phyloP scores from a whole-genome alignment of 345 rosid species.

The Dovyalis caffra region DNA sequence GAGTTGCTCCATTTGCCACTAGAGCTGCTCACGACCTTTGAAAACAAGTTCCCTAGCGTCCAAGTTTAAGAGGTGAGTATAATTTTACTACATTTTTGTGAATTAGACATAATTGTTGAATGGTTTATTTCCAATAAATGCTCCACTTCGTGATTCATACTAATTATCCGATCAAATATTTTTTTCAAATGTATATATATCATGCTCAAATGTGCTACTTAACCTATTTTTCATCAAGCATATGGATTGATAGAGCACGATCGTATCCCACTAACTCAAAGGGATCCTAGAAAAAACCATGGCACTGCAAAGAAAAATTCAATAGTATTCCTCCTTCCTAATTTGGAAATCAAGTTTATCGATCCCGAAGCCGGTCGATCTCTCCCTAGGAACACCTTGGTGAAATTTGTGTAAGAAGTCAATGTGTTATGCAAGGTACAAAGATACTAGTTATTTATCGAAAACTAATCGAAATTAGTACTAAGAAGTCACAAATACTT shows the following conservation, averaged over 20 bases:
- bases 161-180: background rate
- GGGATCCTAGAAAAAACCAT: slow-evolving; percentile 55
- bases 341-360: slow-evolving; percentile 78
- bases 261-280: slow-evolving; percentile 83
- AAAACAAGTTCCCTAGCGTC: slow-evolving; percentile 70
- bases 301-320: slow-evolving; percentile 75
- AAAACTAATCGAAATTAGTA: background rate
- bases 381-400: slow-evolving; percentile 71
- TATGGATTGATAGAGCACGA: slow-evolving; percentile 97
- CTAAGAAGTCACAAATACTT: too few species aligned
- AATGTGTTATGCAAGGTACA: slow-evolving; percentile 84
- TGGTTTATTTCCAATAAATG: background rate
- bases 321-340: slow-evolving; percentile 82
- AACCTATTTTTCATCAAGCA: slow-evolving; percentile 36
- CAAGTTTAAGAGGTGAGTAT: slow-evolving; percentile 76
- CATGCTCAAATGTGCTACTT: background rate
- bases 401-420: slow-evolving; percentile 88
- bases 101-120: background rate
- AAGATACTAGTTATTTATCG: background rate
- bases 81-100: background rate
- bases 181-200: too few species aligned
- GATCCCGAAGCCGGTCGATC: slow-evolving; percentile 71
- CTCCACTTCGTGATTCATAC: background rate
- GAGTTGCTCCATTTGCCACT: slow-evolving; percentile 86
- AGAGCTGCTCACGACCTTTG: slow-evolving; percentile 64